Percentiles rank a stretch among this genome's conserved stretches.
Evolutionary conservation across 2,329 filamentous ascomycete genomes (phyloP).

Genomic region (Ophiocordyceps sinensis): DNA sequence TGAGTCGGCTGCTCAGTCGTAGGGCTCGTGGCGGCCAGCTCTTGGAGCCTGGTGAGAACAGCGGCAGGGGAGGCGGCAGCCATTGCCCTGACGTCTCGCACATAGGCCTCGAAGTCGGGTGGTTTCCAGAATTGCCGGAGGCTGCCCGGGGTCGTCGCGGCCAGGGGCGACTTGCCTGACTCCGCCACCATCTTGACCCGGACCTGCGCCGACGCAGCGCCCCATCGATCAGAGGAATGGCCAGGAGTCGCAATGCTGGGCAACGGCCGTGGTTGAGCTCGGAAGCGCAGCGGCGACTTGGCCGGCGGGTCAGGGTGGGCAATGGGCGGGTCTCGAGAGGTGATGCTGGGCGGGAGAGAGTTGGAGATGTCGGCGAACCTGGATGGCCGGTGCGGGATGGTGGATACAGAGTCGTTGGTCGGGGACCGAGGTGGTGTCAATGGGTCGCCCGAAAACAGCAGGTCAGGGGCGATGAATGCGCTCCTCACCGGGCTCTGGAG

Average conservation of each 20-base stretch:
- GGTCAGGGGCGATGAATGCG: slow-evolving; percentile 1
- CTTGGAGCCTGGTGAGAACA: slow-evolving; percentile 6
- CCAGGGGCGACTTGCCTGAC: not conserved
- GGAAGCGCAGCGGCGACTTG: slow-evolving; percentile 4
- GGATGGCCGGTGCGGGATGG: not conserved
- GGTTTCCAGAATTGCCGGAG: not conserved
- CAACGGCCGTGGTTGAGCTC: not conserved
- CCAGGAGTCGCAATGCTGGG: slow-evolving; percentile 2
- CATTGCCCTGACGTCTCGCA: slow-evolving; percentile 3
- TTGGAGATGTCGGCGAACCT: not conserved
- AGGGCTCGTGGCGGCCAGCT: not conserved
- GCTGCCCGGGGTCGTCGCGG: not conserved
- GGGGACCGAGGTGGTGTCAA: slow-evolving; percentile 15
- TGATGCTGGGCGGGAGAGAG: not conserved
- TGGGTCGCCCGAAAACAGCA: slow-evolving; percentile 7
- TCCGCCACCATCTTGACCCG: not conserved
- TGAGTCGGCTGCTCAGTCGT: not conserved
- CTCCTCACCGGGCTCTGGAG: slow-evolving; percentile 1
- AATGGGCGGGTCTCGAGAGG: not conserved
- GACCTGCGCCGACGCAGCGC: not conserved
- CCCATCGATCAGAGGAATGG: slow-evolving; percentile 3
- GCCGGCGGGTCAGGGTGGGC: slow-evolving; percentile 2
- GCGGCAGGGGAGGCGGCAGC: slow-evolving; percentile 3
- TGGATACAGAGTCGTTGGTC: slow-evolving; percentile 3
- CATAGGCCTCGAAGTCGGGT: not conserved